Evolutionary conservation across 2,329 filamentous ascomycete species (phyloP).

Genomic region (Cladosporium phlei): DNA sequence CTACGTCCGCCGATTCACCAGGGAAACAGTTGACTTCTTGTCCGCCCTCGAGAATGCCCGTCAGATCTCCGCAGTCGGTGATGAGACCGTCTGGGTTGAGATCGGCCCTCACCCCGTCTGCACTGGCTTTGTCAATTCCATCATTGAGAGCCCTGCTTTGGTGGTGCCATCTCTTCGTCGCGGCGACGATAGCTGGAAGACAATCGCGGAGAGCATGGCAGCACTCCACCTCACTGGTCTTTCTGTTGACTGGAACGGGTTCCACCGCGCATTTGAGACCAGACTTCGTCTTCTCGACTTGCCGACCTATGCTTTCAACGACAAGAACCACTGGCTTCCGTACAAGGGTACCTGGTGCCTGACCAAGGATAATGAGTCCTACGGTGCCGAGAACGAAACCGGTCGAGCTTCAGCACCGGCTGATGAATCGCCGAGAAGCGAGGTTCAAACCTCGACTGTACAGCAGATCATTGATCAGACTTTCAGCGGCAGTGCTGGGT

Average conservation of each 20-base stretch:
- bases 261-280: slow-evolving; percentile 48
- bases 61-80: slow-evolving; percentile 27
- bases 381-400: background rate
- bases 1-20: slow-evolving; percentile 23
- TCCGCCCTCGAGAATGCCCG: slow-evolving; percentile 20
- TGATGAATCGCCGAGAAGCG: background rate
- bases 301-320: slow-evolving; percentile 39
- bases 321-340: slow-evolving; percentile 36
- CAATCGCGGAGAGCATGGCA: slow-evolving; percentile 44
- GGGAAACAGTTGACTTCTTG: slow-evolving; percentile 40
- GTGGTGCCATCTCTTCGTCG: slow-evolving; percentile 14
- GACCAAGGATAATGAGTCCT: slow-evolving; percentile 21
- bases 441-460: slow-evolving; percentile 9
- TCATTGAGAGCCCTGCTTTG: background rate
- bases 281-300: slow-evolving; percentile 48
- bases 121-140: slow-evolving; percentile 11
- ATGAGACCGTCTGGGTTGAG: slow-evolving; percentile 39
- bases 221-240: slow-evolving; percentile 52
- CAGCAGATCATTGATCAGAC: slow-evolving; percentile 11
- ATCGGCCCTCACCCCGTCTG: slow-evolving; percentile 45
- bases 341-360: slow-evolving; percentile 34
- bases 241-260: slow-evolving; percentile 58
- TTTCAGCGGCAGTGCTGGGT: slow-evolving; percentile 3
- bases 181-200: slow-evolving; percentile 40
- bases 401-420: slow-evolving; percentile 2